Evolutionary conservation across 805 yeast genomes (phyloP), one percentile per base, ranked within the genome.

Genomic region (Spathaspora sp.): DNA sequence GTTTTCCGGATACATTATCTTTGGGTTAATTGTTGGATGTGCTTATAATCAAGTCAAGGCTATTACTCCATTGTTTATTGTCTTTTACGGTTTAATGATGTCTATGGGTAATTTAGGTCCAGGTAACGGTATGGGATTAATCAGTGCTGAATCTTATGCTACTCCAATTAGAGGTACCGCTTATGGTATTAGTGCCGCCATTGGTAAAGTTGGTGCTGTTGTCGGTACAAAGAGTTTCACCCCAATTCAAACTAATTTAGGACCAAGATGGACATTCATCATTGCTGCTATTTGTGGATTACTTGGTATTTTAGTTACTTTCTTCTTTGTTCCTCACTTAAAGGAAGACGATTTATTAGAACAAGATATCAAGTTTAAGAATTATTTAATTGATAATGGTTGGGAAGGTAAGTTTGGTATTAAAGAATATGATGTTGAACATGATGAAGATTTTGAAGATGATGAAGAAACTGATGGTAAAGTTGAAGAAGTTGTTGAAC

Each of bases 171-270:
- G 94, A 66, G 93, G 92, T 39, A 84, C 90, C 0, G 73, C 80
- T 47, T 87, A 87, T 60, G 93, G 93, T 39, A 58, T 87, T 19
- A 78, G 87, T 46, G 94, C 94, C 5, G 94, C 92, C 2, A 72
- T 86, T 46, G 94, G 94, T 52, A 87, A 87, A 66, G 86, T 85
- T 23, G 96, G 94, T 51, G 94, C 93, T n/a, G 91, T 86, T 19
- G 83, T 86, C 18, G 94, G 94, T 28, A 86, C 91, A 20, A 80
- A 84, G 63, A 78, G 79, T 16, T 87, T 88, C 69, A 80, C 83
- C 9, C 87, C 89, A 16, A 86, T 87, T 57, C 82, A 84, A 67
- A 66, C 60, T 42, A 66, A 85, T 61, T 71, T 85, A 55, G 94
- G 94, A 35, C 72, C 80, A 58, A 71, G 71, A 53, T 87, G 89